Conservation (phyloP, 345 rosid genomes). For the Eucalyptus caleyi region DNA sequence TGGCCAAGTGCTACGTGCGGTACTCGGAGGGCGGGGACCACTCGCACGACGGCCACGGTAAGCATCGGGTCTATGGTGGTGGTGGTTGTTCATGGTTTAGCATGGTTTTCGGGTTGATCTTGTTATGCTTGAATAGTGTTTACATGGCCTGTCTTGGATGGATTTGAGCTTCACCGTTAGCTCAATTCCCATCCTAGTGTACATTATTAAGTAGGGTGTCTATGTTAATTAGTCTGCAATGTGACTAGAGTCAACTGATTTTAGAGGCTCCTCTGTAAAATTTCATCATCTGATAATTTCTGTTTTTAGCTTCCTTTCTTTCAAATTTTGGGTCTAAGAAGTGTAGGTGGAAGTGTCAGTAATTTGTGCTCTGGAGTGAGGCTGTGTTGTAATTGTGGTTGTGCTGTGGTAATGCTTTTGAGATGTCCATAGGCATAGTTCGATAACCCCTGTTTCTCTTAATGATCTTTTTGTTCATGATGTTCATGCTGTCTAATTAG, state of each 20-base stretch:
- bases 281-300: neutral
- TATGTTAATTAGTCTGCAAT: neutral
- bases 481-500: neutral
- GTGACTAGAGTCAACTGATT: neutral
- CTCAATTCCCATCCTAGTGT: neutral
- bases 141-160: neutral
- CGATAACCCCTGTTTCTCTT: neutral
- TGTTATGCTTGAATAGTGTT: neutral
- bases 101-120: neutral
- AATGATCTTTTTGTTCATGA: neutral
- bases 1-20: constrained; percentile 82
- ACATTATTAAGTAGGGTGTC: neutral
- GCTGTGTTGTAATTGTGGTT: neutral
- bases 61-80: neutral
- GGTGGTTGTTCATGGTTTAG: neutral
- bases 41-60: constrained; percentile 18
- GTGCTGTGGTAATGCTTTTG: neutral
- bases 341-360: neutral
- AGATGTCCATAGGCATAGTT: neutral
- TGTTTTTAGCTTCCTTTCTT: neutral
- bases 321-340: neutral
- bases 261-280: neutral
- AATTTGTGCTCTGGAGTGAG: neutral
- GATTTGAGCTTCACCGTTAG: neutral
- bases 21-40: constrained; percentile 42